These are phyloP conservation scores for Boletus pseudo-olivaceus DNA, from an alignment of 768 basidiomycete genomes.

Conservation along the genomic window DNA sequence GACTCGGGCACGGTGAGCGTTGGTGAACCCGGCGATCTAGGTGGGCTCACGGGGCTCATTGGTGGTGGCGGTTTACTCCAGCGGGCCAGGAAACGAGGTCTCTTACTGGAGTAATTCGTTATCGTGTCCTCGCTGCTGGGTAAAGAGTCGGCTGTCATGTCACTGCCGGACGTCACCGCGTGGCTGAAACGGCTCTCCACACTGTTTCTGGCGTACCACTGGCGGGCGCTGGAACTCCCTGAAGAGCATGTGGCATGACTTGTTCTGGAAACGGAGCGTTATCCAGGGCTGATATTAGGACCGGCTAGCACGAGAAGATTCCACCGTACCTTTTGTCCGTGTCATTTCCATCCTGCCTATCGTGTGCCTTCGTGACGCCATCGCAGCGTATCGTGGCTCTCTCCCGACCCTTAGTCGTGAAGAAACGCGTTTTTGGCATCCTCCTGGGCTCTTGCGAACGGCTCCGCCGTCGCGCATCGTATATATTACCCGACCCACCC, in stretches of 20 bases:
- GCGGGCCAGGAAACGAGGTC: not conserved
- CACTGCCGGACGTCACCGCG: not conserved
- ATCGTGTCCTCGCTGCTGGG: not conserved
- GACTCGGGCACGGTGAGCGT: not conserved
- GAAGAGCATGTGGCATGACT: slow-evolving; percentile 15
- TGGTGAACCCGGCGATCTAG: not conserved
- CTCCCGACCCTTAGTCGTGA: slow-evolving; percentile 15
- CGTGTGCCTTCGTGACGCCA: not conserved
- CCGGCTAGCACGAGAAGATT: not conserved
- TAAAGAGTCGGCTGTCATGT: not conserved
- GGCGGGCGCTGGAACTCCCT: not conserved
- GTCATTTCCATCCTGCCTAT: not conserved
- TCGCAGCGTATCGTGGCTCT: not conserved
- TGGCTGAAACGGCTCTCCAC: not conserved
- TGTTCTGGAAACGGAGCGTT: not conserved
- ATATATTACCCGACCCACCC: slow-evolving; percentile 28
- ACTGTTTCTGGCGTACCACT: not conserved
- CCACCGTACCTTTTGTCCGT: slow-evolving; percentile 6
- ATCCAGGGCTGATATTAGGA: not conserved
- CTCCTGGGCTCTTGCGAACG: slow-evolving; percentile 1
- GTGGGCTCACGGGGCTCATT: not conserved
- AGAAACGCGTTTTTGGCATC: slow-evolving; percentile 3
- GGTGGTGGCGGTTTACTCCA: not conserved
- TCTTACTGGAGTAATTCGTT: not conserved
- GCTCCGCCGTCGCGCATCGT: slow-evolving; percentile 4